Percentiles rank a stretch among this genome's conserved stretches.
Conservation (phyloP, 305 asterid species). For the Coffea humblotiana region DNA sequence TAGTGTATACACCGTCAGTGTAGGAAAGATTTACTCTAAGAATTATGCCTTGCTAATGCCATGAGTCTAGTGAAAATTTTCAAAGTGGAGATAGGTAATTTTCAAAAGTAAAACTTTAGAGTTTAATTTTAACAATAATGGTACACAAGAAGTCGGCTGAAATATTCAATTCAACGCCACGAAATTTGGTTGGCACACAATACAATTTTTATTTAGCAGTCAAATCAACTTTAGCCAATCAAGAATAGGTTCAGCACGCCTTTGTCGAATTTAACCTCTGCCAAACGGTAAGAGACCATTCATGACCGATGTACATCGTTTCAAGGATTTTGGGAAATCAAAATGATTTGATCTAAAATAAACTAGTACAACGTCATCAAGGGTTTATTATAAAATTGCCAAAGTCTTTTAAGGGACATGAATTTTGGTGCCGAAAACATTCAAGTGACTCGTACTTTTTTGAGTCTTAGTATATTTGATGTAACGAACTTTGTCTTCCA, state of each 20-base stretch:
- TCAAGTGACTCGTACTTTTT: too few species aligned
- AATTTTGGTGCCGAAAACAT: too few species aligned
- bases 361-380: not conserved
- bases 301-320: not conserved
- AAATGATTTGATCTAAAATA: not conserved
- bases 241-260: not conserved
- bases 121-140: not conserved
- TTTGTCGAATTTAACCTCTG: not conserved
- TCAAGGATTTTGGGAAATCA: not conserved
- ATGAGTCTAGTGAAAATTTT: not conserved
- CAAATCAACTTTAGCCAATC: not conserved
- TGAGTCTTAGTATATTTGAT: too few species aligned
- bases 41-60: not conserved
- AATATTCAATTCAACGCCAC: too few species aligned
- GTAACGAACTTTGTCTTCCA: too few species aligned
- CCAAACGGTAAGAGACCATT: not conserved
- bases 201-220: not conserved
- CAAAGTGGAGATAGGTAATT: not conserved
- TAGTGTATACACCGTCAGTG: too few species aligned
- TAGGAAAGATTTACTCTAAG: too few species aligned
- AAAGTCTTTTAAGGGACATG: not conserved
- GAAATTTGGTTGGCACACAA: too few species aligned
- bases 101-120: not conserved
- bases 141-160: not conserved
- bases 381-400: not conserved